These are phyloP conservation scores for Schizophyllum commune DNA, from an alignment of 1,284 basidiomycete species.

Conservation along the genomic window DNA sequence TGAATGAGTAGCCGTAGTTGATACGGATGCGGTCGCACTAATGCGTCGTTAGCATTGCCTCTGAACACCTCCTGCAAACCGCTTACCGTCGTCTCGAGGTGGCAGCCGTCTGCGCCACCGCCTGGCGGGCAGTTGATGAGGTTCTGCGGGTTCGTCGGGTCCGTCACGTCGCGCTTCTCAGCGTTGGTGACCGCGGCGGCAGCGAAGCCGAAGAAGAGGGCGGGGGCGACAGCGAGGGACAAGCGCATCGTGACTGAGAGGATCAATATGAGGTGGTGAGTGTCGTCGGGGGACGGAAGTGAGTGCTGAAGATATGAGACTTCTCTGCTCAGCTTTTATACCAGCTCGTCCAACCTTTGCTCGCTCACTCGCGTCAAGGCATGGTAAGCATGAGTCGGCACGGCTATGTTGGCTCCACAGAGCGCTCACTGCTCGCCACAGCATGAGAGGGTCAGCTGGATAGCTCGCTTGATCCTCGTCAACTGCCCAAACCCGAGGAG, in stretches of 20 bases:
- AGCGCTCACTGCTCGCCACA: not conserved
- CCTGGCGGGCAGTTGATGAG: not conserved
- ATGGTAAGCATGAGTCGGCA: not conserved
- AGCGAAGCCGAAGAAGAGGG: not conserved
- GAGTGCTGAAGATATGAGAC: not conserved
- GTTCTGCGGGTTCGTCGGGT: not conserved
- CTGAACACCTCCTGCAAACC: too few species aligned
- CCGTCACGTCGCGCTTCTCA: not conserved
- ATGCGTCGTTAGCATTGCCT: not conserved
- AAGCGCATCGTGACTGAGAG: not conserved
- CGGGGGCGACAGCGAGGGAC: not conserved
- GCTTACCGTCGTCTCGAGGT: not conserved
- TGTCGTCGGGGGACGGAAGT: not conserved
- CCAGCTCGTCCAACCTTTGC: not conserved
- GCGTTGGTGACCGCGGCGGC: too few species aligned
- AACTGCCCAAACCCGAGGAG: too few species aligned
- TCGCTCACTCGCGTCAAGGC: not conserved
- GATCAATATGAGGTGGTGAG: not conserved
- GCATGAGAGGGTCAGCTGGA: too few species aligned
- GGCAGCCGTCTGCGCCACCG: not conserved
- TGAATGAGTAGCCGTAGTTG: not conserved
- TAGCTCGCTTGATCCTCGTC: too few species aligned
- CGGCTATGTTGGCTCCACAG: not conserved
- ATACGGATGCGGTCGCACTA: not conserved
- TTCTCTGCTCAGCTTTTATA: not conserved